Conservation (phyloP, 108 stramenopile species). For the Skeletonema costatum region DNA sequence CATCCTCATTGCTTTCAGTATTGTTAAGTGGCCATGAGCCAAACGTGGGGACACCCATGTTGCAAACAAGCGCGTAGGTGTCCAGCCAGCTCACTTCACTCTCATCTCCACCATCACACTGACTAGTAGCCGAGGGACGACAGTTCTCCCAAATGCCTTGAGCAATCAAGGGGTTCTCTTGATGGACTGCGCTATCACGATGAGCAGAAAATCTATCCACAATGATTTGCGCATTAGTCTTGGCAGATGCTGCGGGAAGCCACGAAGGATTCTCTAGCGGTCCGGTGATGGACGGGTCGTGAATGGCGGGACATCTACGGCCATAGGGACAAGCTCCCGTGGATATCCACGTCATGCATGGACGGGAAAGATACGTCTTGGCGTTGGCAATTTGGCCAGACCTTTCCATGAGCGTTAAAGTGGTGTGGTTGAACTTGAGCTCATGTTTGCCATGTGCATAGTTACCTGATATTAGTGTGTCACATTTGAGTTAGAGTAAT, state of each 20-base stretch:
- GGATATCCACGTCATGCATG: slow-evolving; percentile 80
- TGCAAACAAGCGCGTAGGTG: slow-evolving; percentile 37
- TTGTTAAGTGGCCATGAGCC: neutral
- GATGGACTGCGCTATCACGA: slow-evolving; percentile 49
- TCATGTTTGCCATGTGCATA: slow-evolving; percentile 92
- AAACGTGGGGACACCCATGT: slow-evolving; percentile 16
- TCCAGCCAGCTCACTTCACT: slow-evolving; percentile 14
- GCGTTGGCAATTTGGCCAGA: slow-evolving; percentile 70
- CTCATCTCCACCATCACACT: neutral
- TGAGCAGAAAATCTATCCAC: slow-evolving; percentile 49
- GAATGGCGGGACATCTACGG: slow-evolving; percentile 27
- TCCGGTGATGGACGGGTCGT: slow-evolving; percentile 57
- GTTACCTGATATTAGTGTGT: slow-evolving; percentile 43
- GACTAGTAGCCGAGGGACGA: slow-evolving; percentile 26
- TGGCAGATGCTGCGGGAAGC: slow-evolving; percentile 27
- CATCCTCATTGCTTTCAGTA: neutral
- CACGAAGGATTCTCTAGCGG: slow-evolving; percentile 6
- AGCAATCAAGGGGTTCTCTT: slow-evolving; percentile 31
- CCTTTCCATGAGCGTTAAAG: slow-evolving; percentile 64
- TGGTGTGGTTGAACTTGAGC: slow-evolving; percentile 68
- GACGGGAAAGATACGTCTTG: slow-evolving; percentile 73
- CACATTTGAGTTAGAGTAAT: neutral
- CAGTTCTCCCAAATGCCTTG: slow-evolving; percentile 50
- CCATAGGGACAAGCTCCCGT: slow-evolving; percentile 80
- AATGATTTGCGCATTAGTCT: slow-evolving; percentile 78